Evolutionary conservation across 306 rosid species (phyloP).

Genomic region (Sechiopsis laciniata): DNA sequence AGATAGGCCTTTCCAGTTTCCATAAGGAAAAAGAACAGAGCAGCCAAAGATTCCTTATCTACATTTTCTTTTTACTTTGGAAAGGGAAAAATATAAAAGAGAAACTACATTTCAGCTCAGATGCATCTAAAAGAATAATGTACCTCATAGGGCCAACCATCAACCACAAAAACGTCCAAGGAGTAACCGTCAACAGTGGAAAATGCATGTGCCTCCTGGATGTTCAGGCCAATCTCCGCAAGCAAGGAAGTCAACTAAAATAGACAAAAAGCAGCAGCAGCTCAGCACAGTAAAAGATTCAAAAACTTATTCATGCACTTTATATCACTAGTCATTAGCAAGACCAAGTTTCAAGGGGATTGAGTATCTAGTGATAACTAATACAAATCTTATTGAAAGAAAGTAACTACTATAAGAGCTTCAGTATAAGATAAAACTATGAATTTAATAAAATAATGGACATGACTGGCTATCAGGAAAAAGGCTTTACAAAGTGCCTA

Average conservation of each 20-base stretch:
- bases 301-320: not conserved
- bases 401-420: not conserved
- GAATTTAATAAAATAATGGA: not conserved
- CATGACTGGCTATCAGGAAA: not conserved
- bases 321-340: conserved; percentile 12
- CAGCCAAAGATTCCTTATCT: not conserved
- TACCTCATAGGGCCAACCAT: conserved; percentile 98
- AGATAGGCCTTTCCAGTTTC: not conserved
- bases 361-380: not conserved
- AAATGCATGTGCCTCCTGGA: conserved; percentile 99
- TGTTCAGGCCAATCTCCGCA: conserved; percentile 90
- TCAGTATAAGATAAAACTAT: not conserved
- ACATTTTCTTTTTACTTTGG: not conserved
- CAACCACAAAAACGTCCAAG: conserved; percentile 96
- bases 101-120: not conserved
- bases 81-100: not conserved
- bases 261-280: conserved; percentile 10
- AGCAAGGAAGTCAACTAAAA: conserved; percentile 92
- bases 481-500: not conserved
- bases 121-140: conserved; percentile 7
- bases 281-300: not conserved
- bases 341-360: not conserved
- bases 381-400: not conserved
- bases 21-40: not conserved
- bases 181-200: conserved; percentile 90